Evolutionary conservation across 169 alveolate genomes (phyloP), one percentile per base, ranked within the genome.

Genomic region (Theileria parva): DNA sequence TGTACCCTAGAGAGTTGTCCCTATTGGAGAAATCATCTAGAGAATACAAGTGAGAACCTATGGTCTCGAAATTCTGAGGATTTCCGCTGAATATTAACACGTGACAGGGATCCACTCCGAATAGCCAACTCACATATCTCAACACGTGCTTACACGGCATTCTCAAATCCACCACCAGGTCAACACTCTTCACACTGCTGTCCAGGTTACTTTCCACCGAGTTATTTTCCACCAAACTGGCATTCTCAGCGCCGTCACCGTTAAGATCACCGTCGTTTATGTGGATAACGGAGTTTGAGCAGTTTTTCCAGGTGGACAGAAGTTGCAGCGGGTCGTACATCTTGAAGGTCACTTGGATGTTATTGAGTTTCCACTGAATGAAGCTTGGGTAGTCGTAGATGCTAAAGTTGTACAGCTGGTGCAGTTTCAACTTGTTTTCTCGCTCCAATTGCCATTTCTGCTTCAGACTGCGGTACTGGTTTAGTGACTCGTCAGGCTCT

Each of bases 21-120:
- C 80, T 73, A 59, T 74, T 68, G 73, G 78, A 77, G 65, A 85
- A 85, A 70, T 85, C 87, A 74, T 85, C 91, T 21, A 85, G 2
- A 3, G 91, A 85, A 25, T 37, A 66, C 48, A 79, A 75, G 51
- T 34, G 23, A 51, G 76, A 23, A 50, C 80, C 55, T 17, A 70
- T 34, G 0, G 91, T 63, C 55, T 78, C 86, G 53, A 74, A 13
- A 51, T 28, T 76, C 68, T 77, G 50, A 2, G 95, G 95, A 5
- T 79, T 88, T 44, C 75, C 74, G 3, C 88, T 80, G 75, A 70
- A 91, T 12, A 91, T 77, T 55, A 91, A 65, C 50, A 86, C 86
- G 68, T 86, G 95, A 23, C 92, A 81, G 0, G 95, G 95, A 51
- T 91, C 95, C 30, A 88, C 86, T 27, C 88, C 91, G 89, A 91